Base-by-base conservation (phyloP, 2,329 filamentous ascomycete species). In the Chaetomium sp. region DNA sequence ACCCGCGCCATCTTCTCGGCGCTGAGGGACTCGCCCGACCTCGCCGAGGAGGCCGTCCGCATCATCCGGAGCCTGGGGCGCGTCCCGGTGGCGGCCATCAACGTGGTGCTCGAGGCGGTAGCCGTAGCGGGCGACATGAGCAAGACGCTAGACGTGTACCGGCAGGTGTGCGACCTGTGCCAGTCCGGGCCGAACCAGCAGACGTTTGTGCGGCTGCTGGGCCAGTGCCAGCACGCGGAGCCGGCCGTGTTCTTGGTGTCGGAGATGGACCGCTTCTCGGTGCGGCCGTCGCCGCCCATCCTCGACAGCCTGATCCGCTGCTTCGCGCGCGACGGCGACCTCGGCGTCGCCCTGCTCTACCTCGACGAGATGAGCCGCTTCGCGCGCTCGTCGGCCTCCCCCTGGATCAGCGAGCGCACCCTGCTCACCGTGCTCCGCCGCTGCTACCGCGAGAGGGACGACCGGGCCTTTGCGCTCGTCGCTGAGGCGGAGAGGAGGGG, bases 1-100 rank as follows among this genome's bases (percentile, higher is more conserved):
- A 92, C 90, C 2, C 82, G 88, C 19, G 77, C 85, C 2, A 79
- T 97, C 25, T 87, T 84, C 70, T 72, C 75, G 3, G 78, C 84
- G 64, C 79, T 96, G 50, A 78, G 78, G 47, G 72, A 78, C 47
- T 77, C 81, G 1, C 76, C 80, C 0, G 72, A 74, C 0, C 78
- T 84, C 3, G 77, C 85, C 1, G 74, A 80, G 19, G 75, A 82
- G 47, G 85, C 86, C 3, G 84, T 90, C 72, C 70, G 75, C 2
- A 78, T 83, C 1, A 80, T 96, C 13, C 80, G 85, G 57, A 74
- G 80, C 0, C 78, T 93, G n/a, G 63, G 63, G 57, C 79, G 80
- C 65, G 77, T 79, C 21, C 72, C 81, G 13, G 68, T 81, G 9
- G 79, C 81, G 63, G 75, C 76, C 4, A 31, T 57, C 56, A 57